Conservation (phyloP, 2,329 filamentous ascomycete species). For the Fusarium heterosporum region DNA sequence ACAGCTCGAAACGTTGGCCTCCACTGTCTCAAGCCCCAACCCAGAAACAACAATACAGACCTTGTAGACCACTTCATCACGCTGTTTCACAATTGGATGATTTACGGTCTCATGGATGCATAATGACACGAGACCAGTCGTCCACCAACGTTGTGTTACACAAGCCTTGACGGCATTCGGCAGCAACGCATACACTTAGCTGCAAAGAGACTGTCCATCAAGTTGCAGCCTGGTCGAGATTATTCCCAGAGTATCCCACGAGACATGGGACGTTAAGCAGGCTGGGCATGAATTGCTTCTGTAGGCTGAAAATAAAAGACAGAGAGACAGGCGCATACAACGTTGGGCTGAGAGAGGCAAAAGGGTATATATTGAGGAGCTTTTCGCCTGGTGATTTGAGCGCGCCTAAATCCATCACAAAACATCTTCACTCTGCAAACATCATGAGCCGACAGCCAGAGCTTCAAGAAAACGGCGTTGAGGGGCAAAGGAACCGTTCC, state of each 20-base stretch:
- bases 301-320: neutral
- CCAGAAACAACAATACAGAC: neutral
- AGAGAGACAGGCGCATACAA: no score
- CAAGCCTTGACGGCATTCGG: neutral
- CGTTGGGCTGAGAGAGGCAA: neutral
- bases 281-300: conserved; percentile 4
- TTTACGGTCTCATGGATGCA: neutral
- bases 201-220: neutral
- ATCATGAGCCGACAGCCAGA: neutral
- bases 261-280: no score
- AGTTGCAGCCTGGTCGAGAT: neutral
- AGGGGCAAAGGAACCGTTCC: neutral
- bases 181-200: neutral
- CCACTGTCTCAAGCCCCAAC: neutral
- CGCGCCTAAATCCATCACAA: neutral
- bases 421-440: neutral
- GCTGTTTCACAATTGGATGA: neutral
- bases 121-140: neutral
- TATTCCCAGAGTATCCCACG: neutral
- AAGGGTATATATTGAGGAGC: conserved; percentile 4
- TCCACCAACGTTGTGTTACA: neutral
- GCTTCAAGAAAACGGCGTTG: neutral
- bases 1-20: neutral
- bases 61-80: neutral
- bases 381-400: no score